Percentiles rank a stretch among this genome's conserved stretches.
Conservation (phyloP, 129 eudicot species). For the Chrysanthemum makinoi region DNA sequence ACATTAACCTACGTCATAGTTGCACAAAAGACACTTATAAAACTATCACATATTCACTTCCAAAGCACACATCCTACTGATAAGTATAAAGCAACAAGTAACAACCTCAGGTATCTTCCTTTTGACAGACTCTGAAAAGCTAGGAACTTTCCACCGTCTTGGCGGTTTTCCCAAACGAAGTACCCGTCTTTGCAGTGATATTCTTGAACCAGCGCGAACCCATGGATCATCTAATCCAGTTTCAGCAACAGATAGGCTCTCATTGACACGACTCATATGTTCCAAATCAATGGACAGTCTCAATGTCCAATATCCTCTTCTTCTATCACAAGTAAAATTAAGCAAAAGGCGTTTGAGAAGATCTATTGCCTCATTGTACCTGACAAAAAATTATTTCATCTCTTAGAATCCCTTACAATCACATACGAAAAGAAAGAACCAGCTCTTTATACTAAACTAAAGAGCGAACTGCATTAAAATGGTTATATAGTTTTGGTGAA, state of each 20-base stretch:
- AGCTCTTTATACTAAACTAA: too few relatives aligned
- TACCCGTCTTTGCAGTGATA: conserved; percentile 86
- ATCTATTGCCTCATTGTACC: conserved; percentile 77
- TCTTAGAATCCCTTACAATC: background rate
- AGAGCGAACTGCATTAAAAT: too few relatives aligned
- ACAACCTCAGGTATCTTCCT: conserved; percentile 84
- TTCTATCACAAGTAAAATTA: conserved; percentile 60
- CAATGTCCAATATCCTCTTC: conserved; percentile 98
- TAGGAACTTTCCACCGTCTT: conserved; percentile 87
- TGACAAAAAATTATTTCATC: conserved; percentile 25
- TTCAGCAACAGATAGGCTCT: conserved; percentile 82
- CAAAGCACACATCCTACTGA: background rate
- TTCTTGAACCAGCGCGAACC: conserved; percentile 87
- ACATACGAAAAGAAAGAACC: background rate
- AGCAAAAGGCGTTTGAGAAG: conserved; percentile 55
- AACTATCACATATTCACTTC: too few relatives aligned
- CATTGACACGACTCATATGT: conserved; percentile 66
- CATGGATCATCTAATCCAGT: conserved; percentile 76
- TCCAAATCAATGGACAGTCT: conserved; percentile 89
- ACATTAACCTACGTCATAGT: conserved; percentile 52
- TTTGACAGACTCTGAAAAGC: conserved; percentile 62
- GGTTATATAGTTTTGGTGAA: too few relatives aligned
- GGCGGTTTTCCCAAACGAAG: conserved; percentile 89
- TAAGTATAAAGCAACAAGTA: conserved; percentile 4
- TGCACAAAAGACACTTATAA: background rate